Conservation (phyloP, 2,329 filamentous ascomycete genomes). For the Diatrype stigma region DNA sequence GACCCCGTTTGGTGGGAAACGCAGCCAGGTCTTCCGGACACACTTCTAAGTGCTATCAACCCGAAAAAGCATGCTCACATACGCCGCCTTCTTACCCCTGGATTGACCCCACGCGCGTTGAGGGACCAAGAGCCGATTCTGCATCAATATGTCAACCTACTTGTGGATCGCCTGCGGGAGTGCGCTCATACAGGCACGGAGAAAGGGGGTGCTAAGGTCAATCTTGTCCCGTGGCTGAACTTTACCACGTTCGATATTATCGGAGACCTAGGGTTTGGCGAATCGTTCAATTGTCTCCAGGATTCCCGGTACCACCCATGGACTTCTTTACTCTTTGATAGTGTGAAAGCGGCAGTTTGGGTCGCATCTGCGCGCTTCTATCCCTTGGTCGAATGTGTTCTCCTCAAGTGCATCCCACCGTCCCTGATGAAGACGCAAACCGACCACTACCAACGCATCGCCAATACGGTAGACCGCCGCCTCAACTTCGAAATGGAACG, state of each 20-base stretch:
- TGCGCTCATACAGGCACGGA: neutral
- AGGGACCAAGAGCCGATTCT: constrained; percentile 25
- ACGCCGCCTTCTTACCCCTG: constrained; percentile 19
- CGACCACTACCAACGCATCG: constrained; percentile 19
- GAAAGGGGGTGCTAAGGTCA: constrained; percentile 1
- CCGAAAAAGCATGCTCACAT: constrained; percentile 18
- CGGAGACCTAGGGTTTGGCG: constrained; percentile 29
- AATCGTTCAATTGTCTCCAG: constrained; percentile 26
- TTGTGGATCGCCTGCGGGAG: constrained; percentile 18
- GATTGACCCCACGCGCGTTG: constrained; percentile 22
- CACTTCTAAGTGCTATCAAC: constrained; percentile 24
- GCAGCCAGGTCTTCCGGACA: constrained; percentile 17
- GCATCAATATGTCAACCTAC: constrained; percentile 20
- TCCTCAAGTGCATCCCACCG: constrained; percentile 13
- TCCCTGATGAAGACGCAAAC: constrained; percentile 15
- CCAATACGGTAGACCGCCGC: constrained; percentile 23
- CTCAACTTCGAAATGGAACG: constrained; percentile 22
- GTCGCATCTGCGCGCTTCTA: constrained; percentile 19
- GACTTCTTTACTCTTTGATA: constrained; percentile 22
- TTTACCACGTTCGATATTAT: constrained; percentile 35
- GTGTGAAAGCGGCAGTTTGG: constrained; percentile 15
- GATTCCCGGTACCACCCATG: constrained; percentile 22
- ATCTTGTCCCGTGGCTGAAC: constrained; percentile 21
- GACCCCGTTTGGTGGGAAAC: constrained; percentile 24
- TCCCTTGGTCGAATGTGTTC: constrained; percentile 12